Percentiles rank a stretch among this genome's conserved stretches.
These are phyloP conservation scores for Pseudogymnoascus destructans DNA, from an alignment of 2,329 filamentous ascomycete genomes.

Conservation along the genomic window DNA sequence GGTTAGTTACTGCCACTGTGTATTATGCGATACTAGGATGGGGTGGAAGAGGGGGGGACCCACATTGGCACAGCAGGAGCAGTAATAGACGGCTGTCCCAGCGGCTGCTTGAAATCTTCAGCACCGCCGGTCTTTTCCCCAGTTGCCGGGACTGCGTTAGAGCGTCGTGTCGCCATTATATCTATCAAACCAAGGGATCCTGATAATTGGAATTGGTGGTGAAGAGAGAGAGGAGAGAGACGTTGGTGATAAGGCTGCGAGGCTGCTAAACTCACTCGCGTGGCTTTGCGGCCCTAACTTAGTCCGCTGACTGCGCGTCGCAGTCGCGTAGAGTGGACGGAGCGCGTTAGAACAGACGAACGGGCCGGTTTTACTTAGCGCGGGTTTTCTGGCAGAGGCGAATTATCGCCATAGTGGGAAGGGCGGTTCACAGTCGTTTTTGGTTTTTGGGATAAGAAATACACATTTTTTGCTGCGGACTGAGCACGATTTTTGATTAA, in stretches of 20 bases:
- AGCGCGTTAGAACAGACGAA: background rate
- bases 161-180: conserved; percentile 57
- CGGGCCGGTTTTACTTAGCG: background rate
- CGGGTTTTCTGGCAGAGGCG: background rate
- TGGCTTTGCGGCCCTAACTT: background rate
- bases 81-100: conserved; percentile 53
- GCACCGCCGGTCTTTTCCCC: conserved; percentile 40
- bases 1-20: conserved; percentile 2
- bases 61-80: conserved; percentile 74
- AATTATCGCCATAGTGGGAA: conserved; percentile 2
- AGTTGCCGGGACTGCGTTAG: conserved; percentile 27
- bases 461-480: background rate
- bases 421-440: background rate
- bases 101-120: conserved; percentile 28
- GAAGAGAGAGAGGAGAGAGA: too few species aligned
- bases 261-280: background rate
- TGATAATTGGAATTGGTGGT: background rate
- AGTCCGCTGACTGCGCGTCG: conserved; percentile 9
- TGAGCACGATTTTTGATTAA: background rate
- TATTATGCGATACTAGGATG: conserved; percentile 1
- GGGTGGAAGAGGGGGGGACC: conserved; percentile 25
- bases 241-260: background rate
- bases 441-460: background rate
- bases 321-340: conserved; percentile 2
- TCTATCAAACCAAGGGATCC: background rate